Percentiles rank a stretch among this genome's conserved stretches.
Evolutionary conservation across 495 filamentous ascomycete genomes (phyloP).

Genomic region (Penicillium paradoxum): DNA sequence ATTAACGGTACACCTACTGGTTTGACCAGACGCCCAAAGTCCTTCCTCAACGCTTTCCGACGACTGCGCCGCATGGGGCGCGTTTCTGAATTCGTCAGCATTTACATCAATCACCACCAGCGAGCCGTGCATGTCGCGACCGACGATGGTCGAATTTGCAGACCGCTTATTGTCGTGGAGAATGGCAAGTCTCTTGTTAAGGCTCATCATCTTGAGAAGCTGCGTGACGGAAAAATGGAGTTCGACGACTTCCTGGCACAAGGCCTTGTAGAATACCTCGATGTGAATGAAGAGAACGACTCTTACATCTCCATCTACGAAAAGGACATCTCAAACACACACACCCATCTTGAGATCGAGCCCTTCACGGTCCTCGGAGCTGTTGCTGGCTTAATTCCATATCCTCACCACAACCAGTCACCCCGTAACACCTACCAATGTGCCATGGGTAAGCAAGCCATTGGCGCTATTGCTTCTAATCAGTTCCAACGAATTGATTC

Average conservation of each 20-base stretch:
- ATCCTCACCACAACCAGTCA: slow-evolving; percentile 98
- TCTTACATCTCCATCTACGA: slow-evolving; percentile 88
- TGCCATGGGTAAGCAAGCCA: slow-evolving; percentile 99
- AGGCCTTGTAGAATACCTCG: slow-evolving; percentile 91
- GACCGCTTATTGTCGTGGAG: slow-evolving; percentile 91
- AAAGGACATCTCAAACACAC: slow-evolving; percentile 67
- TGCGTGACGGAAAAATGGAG: slow-evolving; percentile 72
- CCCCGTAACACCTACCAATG: slow-evolving; percentile 99
- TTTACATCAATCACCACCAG: slow-evolving; percentile 90
- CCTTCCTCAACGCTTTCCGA: slow-evolving; percentile 78
- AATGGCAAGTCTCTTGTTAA: slow-evolving; percentile 75
- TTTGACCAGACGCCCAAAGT: slow-evolving; percentile 73
- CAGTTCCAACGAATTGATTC: slow-evolving; percentile 96
- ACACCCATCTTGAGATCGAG: slow-evolving; percentile 95
- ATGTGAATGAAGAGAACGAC: slow-evolving; percentile 98
- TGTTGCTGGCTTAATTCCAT: slow-evolving; percentile 93
- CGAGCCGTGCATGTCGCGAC: slow-evolving; percentile 91
- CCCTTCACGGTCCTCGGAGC: slow-evolving; percentile 97
- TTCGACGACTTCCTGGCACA: slow-evolving; percentile 91
- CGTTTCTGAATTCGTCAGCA: slow-evolving; percentile 90
- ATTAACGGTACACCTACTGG: slow-evolving; percentile 92
- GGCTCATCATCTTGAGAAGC: slow-evolving; percentile 64
- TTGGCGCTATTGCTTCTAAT: slow-evolving; percentile 95
- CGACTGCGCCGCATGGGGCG: slow-evolving; percentile 78
- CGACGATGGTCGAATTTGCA: slow-evolving; percentile 92